phyloP scores from a whole-genome alignment of 768 basidiomycete genomes.

The Mycena leptocephala region DNA sequence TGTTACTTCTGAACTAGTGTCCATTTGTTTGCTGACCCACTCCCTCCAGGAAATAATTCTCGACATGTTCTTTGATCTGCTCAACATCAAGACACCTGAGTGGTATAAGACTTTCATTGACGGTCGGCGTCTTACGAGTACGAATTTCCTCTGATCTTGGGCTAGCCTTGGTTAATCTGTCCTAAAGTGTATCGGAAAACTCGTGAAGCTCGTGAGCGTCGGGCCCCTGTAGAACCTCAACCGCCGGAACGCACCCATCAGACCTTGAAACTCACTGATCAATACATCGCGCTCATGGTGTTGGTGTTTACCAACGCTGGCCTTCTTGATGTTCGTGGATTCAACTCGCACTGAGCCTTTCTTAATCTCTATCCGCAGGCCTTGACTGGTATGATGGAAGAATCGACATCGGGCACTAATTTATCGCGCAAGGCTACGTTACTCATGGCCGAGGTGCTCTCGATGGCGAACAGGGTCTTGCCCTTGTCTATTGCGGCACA shows the following conservation, averaged over 20 bases:
- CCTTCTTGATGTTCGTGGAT: slow-evolving; percentile 81
- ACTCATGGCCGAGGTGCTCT: slow-evolving; percentile 92
- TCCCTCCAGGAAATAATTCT: slow-evolving; percentile 86
- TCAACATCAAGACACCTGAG: slow-evolving; percentile 93
- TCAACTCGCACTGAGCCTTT: background rate
- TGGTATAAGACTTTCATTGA: slow-evolving; percentile 96
- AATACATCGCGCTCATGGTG: slow-evolving; percentile 91
- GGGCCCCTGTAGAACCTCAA: slow-evolving; percentile 45
- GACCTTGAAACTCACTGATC: slow-evolving; percentile 89
- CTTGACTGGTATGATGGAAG: slow-evolving; percentile 88
- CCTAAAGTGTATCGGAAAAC: slow-evolving; percentile 78
- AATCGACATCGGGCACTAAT: slow-evolving; percentile 78
- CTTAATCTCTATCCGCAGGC: slow-evolving; percentile 66
- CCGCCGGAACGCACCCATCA: slow-evolving; percentile 65
- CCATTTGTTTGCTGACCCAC: slow-evolving; percentile 6
- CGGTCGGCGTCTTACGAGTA: slow-evolving; percentile 90
- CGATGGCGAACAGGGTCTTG: slow-evolving; percentile 89
- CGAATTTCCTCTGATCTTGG: slow-evolving; percentile 41
- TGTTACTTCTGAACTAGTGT: slow-evolving; percentile 39
- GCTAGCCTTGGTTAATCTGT: background rate
- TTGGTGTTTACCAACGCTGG: slow-evolving; percentile 91
- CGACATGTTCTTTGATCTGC: slow-evolving; percentile 94
- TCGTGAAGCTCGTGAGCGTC: slow-evolving; percentile 56
- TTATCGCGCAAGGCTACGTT: slow-evolving; percentile 93
- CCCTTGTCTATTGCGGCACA: slow-evolving; percentile 87